Conservation (phyloP, 176 grass and related monocot species). For the Otatea glauca region DNA sequence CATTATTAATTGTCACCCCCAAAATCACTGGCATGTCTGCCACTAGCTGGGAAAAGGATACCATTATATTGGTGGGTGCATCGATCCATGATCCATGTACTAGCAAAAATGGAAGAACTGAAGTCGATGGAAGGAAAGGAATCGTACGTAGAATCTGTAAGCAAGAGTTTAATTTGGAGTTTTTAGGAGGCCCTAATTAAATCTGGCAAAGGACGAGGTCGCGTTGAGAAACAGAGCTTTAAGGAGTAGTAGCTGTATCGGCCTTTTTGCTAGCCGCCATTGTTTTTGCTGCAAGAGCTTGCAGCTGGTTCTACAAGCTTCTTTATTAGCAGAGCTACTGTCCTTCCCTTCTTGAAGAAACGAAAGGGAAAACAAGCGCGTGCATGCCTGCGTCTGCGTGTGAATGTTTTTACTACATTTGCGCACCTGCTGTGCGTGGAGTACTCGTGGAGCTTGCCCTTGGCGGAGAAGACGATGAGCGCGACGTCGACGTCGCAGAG, state of each 20-base stretch:
- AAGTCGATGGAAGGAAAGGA: not conserved
- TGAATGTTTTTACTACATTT: not conserved
- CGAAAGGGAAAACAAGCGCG: too few relatives aligned
- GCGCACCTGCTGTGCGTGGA: constrained; percentile 37
- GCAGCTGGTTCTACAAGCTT: too few relatives aligned
- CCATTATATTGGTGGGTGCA: too few relatives aligned
- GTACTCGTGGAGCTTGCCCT: constrained; percentile 58
- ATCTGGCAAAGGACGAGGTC: too few relatives aligned
- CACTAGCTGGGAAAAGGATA: not conserved
- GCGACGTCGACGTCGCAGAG: constrained; percentile 73
- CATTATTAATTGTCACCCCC: not conserved
- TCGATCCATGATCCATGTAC: too few relatives aligned
- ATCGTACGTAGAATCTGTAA: not conserved
- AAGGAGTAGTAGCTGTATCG: too few relatives aligned
- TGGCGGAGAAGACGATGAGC: constrained; percentile 65
- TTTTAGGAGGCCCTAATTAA: not conserved
- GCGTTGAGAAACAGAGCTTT: too few relatives aligned
- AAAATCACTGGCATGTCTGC: not conserved
- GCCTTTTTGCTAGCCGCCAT: too few relatives aligned
- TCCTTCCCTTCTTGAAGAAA: too few relatives aligned
- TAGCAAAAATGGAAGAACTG: not conserved
- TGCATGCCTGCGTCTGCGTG: not conserved
- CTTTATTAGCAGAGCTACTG: too few relatives aligned
- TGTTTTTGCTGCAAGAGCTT: too few relatives aligned
- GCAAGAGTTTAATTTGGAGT: not conserved